Conservation (phyloP, 75 land plant species). For the Picea sitchensis region DNA sequence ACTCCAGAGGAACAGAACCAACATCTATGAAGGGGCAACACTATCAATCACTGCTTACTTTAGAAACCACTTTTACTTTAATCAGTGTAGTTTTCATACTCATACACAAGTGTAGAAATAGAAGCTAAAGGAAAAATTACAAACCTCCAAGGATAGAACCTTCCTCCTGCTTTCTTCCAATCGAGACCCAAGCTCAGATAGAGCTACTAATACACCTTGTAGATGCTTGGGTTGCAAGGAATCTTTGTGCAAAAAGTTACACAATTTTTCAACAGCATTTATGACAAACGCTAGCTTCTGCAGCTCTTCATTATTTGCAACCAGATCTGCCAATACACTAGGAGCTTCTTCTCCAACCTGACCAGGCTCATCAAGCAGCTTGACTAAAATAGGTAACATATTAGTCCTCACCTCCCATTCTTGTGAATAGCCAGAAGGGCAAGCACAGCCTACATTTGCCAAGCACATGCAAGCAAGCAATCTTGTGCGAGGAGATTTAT, state of each 20-base stretch:
- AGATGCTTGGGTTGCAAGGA: constrained; percentile 44
- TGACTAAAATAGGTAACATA: constrained; percentile 56
- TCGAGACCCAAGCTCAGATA: constrained; percentile 76
- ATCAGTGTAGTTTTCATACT: no score
- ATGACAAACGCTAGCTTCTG: constrained; percentile 61
- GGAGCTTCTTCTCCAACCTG: constrained; percentile 92
- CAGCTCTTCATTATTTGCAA: constrained; percentile 68
- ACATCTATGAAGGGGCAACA: no score
- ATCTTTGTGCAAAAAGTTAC: constrained; percentile 46
- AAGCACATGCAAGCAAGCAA: constrained; percentile 77
- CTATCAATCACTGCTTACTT: no score
- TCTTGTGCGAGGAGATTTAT: constrained; percentile 71
- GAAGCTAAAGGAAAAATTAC: background rate
- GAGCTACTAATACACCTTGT: constrained; percentile 73
- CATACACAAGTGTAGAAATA: background rate
- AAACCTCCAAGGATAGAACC: constrained; percentile 46
- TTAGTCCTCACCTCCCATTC: constrained; percentile 56
- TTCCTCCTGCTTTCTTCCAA: constrained; percentile 69
- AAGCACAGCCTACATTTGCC: constrained; percentile 55
- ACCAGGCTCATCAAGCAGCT: constrained; percentile 78
- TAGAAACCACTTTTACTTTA: no score
- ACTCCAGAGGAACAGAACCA: no score
- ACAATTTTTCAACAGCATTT: constrained; percentile 75
- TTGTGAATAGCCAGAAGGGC: constrained; percentile 38
- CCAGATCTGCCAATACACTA: constrained; percentile 63